Conservation (phyloP, 805 yeast genomes). For the Candida peoriensis region DNA sequence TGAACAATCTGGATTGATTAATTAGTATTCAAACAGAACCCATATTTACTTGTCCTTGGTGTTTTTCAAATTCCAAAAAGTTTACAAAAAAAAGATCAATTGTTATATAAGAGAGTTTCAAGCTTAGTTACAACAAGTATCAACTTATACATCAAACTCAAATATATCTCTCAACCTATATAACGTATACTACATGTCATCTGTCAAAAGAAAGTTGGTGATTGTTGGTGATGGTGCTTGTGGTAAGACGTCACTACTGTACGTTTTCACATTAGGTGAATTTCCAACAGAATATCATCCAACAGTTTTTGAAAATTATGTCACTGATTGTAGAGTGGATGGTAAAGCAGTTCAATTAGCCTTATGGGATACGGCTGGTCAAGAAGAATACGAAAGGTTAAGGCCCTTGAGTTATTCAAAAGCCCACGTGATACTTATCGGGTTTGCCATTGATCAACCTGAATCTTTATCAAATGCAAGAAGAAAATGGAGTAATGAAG, state of each 20-base stretch:
- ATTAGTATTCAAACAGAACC: too few relatives aligned
- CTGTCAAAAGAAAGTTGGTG: constrained; percentile 66
- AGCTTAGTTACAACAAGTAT: too few relatives aligned
- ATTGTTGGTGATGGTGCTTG: constrained; percentile 96
- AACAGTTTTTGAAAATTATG: constrained; percentile 91
- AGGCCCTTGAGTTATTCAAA: constrained; percentile 85
- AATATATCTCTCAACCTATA: too few relatives aligned
- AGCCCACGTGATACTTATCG: constrained; percentile 81
- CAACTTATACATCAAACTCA: too few relatives aligned
- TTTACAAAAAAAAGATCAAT: too few relatives aligned
- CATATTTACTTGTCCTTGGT: too few relatives aligned
- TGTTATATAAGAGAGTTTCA: too few relatives aligned
- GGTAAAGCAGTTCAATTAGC: constrained; percentile 88
- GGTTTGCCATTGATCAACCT: constrained; percentile 78
- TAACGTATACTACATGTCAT: constrained; percentile 12
- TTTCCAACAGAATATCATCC: constrained; percentile 93
- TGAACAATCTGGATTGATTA: too few relatives aligned
- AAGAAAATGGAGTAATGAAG: constrained; percentile 86
- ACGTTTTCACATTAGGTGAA: constrained; percentile 88
- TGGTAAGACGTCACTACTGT: constrained; percentile 86
- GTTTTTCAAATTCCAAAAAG: too few relatives aligned
- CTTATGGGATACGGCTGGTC: constrained; percentile 96
- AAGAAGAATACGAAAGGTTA: constrained; percentile 88
- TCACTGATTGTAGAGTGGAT: constrained; percentile 89
- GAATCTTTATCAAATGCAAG: constrained; percentile 82